Percentiles rank a stretch among this genome's conserved stretches.
Conservation (phyloP, 768 basidiomycete genomes). For the Russula abietina region DNA sequence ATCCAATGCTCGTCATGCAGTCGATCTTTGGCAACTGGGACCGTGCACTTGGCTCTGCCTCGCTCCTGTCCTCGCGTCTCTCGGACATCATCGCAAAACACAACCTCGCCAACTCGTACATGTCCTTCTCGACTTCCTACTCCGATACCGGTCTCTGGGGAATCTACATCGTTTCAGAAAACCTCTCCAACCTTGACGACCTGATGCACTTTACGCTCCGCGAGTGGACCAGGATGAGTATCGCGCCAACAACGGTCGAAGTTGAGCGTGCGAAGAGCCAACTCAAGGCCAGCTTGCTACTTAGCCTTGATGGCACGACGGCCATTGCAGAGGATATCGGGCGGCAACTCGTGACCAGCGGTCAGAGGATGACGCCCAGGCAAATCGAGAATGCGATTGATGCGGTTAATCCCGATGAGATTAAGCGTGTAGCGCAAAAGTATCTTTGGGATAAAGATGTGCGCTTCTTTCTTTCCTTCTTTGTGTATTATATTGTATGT, state of each 20-base stretch:
- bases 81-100: slow-evolving; percentile 86
- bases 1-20: slow-evolving; percentile 98
- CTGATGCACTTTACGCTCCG: slow-evolving; percentile 87
- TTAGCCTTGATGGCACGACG: slow-evolving; percentile 91
- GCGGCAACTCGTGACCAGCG: slow-evolving; percentile 93
- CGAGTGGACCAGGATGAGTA: slow-evolving; percentile 95
- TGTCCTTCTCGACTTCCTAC: slow-evolving; percentile 98
- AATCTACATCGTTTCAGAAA: slow-evolving; percentile 95
- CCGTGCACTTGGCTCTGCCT: slow-evolving; percentile 84
- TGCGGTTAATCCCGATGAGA: slow-evolving; percentile 79
- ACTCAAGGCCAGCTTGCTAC: slow-evolving; percentile 88
- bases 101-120: slow-evolving; percentile 98
- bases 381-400: slow-evolving; percentile 94
- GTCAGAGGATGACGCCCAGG: slow-evolving; percentile 80
- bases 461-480: slow-evolving; percentile 29
- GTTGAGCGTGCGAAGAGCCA: slow-evolving; percentile 98
- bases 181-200: slow-evolving; percentile 89
- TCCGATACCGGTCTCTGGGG: slow-evolving; percentile 99
- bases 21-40: slow-evolving; percentile 99
- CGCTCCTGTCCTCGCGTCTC: slow-evolving; percentile 84
- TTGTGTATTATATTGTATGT: slow-evolving; percentile 1
- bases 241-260: slow-evolving; percentile 55
- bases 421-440: slow-evolving; percentile 91
- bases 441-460: slow-evolving; percentile 98
- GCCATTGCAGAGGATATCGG: slow-evolving; percentile 98